These are phyloP conservation scores for Salvia miltiorrhiza DNA, from an alignment of 257 asterid genomes.

Conservation along the genomic window DNA sequence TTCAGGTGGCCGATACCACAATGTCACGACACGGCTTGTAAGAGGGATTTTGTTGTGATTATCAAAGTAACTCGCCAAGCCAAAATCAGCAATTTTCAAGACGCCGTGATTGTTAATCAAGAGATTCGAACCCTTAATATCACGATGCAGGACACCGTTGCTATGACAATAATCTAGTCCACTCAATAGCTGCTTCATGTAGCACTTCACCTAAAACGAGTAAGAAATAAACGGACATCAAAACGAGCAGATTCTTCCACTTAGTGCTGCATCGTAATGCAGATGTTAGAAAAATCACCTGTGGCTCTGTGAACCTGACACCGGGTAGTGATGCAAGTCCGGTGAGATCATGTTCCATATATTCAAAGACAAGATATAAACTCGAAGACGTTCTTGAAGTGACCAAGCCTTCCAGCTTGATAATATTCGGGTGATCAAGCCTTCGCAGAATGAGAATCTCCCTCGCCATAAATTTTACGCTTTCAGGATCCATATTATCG, in stretches of 20 bases:
- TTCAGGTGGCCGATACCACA: conserved; percentile 99
- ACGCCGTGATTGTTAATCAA: conserved; percentile 67
- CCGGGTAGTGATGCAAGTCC: conserved; percentile 86
- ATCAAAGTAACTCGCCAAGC: conserved; percentile 75
- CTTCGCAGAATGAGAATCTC: conserved; percentile 77
- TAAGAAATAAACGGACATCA: background rate
- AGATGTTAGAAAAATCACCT: conserved; percentile 42
- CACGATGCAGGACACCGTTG: conserved; percentile 79
- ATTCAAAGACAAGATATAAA: conserved; percentile 83
- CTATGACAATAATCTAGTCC: conserved; percentile 85
- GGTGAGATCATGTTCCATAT: conserved; percentile 94
- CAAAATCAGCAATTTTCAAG: conserved; percentile 94
- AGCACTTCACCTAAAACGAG: conserved; percentile 67
- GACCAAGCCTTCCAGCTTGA: conserved; percentile 81
- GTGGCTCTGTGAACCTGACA: conserved; percentile 73
- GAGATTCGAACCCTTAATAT: conserved; percentile 88
- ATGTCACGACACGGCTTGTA: conserved; percentile 93
- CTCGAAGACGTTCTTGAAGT: conserved; percentile 69
- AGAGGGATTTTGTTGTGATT: conserved; percentile 47
- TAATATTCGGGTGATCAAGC: conserved; percentile 87
- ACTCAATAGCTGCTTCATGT: conserved; percentile 81
- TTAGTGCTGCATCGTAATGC: background rate
- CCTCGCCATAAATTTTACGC: conserved; percentile 96
- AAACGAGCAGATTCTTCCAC: background rate
- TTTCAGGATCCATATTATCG: conserved; percentile 83